Percentiles rank a stretch among this genome's conserved stretches.
phyloP scores from a whole-genome alignment of 176 grass and related monocot genomes.

The Ananas comosus region DNA sequence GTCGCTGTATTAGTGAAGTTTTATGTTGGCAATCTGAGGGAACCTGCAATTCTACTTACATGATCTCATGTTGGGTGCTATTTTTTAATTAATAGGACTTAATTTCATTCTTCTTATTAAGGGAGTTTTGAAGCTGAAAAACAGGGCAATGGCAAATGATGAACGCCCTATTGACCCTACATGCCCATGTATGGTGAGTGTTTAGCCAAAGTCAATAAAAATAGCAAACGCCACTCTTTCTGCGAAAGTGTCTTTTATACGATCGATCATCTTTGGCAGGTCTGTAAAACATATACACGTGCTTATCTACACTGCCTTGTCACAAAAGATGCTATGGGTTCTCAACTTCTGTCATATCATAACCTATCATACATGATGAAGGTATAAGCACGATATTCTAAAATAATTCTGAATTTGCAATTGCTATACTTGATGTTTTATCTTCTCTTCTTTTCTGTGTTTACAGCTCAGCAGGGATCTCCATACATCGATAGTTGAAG shows the following conservation, averaged over 20 bases:
- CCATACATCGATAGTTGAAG: slow-evolving; percentile 83
- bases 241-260: background rate
- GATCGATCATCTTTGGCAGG: slow-evolving; percentile 30
- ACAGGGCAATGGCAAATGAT: slow-evolving; percentile 84
- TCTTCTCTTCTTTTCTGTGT: slow-evolving; percentile 12
- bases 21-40: background rate
- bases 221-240: background rate
- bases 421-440: background rate
- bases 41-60: background rate
- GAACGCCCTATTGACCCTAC: slow-evolving; percentile 85
- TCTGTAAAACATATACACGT: slow-evolving; percentile 82
- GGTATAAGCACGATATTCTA: slow-evolving; percentile 34
- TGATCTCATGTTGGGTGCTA: background rate
- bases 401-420: background rate
- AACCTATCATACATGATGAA: slow-evolving; percentile 89
- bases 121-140: slow-evolving; percentile 93
- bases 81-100: slow-evolving; percentile 7
- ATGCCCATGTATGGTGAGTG: slow-evolving; percentile 81
- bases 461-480: slow-evolving; percentile 85
- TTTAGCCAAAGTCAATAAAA: background rate
- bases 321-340: slow-evolving; percentile 91
- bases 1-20: background rate
- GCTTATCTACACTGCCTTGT: slow-evolving; percentile 88
- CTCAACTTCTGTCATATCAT: slow-evolving; percentile 87
- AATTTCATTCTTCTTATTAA: slow-evolving; percentile 17